phyloP scores from a whole-genome alignment of 768 basidiomycete species.

The Amanita thiersii region DNA sequence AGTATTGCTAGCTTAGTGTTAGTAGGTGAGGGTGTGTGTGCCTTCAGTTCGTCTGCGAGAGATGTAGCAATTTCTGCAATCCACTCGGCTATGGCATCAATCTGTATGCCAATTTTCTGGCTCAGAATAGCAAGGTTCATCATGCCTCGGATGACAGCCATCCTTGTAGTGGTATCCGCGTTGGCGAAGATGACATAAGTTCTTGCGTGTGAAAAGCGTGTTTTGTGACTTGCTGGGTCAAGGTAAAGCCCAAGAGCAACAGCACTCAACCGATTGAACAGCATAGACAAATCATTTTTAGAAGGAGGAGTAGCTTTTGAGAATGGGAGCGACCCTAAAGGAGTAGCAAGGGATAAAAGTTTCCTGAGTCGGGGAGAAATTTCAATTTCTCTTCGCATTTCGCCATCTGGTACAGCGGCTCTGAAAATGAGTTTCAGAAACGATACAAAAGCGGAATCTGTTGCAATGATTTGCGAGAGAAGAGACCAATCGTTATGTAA shows the following conservation, averaged over 20 bases:
- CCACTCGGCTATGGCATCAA: slow-evolving; percentile 55
- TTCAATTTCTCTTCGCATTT: slow-evolving; percentile 20
- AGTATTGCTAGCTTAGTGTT: slow-evolving; percentile 4
- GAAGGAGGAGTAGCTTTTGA: slow-evolving; percentile 43
- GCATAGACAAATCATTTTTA: slow-evolving; percentile 54
- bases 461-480: slow-evolving; percentile 37
- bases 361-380: slow-evolving; percentile 48
- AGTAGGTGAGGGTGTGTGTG: slow-evolving; percentile 13
- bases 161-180: slow-evolving; percentile 54
- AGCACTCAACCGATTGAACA: slow-evolving; percentile 77
- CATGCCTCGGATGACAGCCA: slow-evolving; percentile 69
- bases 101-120: slow-evolving; percentile 27
- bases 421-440: slow-evolving; percentile 79
- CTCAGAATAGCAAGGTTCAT: slow-evolving; percentile 62
- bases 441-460: slow-evolving; percentile 69
- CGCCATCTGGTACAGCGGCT: slow-evolving; percentile 28
- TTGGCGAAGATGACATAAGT: slow-evolving; percentile 61
- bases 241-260: slow-evolving; percentile 65
- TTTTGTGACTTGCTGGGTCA: slow-evolving; percentile 36
- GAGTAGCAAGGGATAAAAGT: slow-evolving; percentile 62
- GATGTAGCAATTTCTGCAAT: slow-evolving; percentile 47
- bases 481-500: slow-evolving; percentile 43
- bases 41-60: slow-evolving; percentile 49
- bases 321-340: slow-evolving; percentile 64
- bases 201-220: slow-evolving; percentile 56